A percentile compares a stretch with the other conserved stretches of the same genome.
Conservation (phyloP, 306 rosid genomes). For the Canavalia gladiata region DNA sequence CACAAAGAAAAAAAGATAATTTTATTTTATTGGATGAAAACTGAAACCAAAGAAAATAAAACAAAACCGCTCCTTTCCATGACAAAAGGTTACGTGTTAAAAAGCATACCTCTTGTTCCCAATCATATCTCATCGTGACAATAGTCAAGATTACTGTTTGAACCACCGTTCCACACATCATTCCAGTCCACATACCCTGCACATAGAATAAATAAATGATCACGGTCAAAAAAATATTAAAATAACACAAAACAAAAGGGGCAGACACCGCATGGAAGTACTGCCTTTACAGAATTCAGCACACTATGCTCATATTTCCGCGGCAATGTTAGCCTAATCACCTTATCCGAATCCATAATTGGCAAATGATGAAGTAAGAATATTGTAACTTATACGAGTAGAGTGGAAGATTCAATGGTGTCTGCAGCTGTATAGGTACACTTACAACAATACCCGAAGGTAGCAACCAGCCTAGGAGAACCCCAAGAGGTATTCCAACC, state of each 20-base stretch:
- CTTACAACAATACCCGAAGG: slow-evolving; percentile 61
- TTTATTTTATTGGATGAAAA: background rate
- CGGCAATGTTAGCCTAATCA: background rate
- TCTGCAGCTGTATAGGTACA: slow-evolving; percentile 1
- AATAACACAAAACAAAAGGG: background rate
- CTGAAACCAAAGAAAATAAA: slow-evolving; percentile 1
- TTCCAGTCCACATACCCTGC: slow-evolving; percentile 75
- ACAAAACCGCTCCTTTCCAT: background rate
- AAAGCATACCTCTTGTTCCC: slow-evolving; percentile 67
- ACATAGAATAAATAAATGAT: background rate
- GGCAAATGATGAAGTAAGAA: background rate
- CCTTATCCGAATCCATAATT: background rate
- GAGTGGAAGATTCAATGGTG: background rate
- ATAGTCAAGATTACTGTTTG: slow-evolving; percentile 60
- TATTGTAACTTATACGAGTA: too few relatives aligned
- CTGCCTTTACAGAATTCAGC: background rate
- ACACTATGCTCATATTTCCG: background rate
- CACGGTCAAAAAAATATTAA: background rate
- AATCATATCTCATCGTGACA: slow-evolving; percentile 64
- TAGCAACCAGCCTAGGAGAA: slow-evolving; percentile 64
- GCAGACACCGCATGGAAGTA: background rate
- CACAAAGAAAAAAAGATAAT: background rate
- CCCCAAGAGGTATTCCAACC: slow-evolving; percentile 65
- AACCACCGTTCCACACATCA: slow-evolving; percentile 73
- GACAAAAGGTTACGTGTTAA: background rate